phyloP scores from a whole-genome alignment of 1,284 basidiomycete species.

The Rhodotorula sp. region DNA sequence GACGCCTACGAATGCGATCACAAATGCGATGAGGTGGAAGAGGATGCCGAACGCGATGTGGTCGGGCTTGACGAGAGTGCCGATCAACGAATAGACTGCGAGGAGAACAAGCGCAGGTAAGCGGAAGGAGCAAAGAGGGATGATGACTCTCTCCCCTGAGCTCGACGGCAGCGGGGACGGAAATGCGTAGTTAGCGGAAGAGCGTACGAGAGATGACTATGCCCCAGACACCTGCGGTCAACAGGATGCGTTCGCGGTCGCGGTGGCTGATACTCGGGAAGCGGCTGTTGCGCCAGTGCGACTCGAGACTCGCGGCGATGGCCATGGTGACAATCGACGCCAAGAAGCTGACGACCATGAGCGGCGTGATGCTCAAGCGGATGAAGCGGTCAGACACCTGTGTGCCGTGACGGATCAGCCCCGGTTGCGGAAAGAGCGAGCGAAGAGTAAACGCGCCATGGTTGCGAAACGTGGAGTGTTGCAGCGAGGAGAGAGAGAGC shows the following conservation, averaged over 20 bases:
- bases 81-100: conserved; percentile 50
- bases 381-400: conserved; percentile 4
- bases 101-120: not conserved
- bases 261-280: conserved; percentile 51
- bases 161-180: not conserved
- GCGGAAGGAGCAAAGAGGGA: not conserved
- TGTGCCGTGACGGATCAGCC: not conserved
- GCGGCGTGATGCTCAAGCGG: conserved; percentile 13
- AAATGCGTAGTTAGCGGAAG: too few relatives aligned
- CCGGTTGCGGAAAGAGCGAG: not conserved
- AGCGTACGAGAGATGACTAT: conserved; percentile 48
- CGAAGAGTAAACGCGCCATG: not conserved
- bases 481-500: too few relatives aligned
- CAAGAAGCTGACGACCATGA: conserved; percentile 30
- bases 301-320: conserved; percentile 46
- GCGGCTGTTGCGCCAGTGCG: conserved; percentile 49
- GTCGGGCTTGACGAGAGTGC: conserved; percentile 49
- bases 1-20: conserved; percentile 46
- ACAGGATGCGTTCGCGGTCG: conserved; percentile 52
- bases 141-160: not conserved
- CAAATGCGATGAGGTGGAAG: conserved; percentile 49
- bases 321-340: conserved; percentile 50
- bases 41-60: conserved; percentile 51
- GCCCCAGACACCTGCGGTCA: conserved; percentile 51
- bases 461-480: not conserved